Percentiles rank a stretch among this genome's conserved stretches.
Evolutionary conservation across 2,329 filamentous ascomycete species (phyloP).

Genomic region (Thielaviopsis ethacetica): DNA sequence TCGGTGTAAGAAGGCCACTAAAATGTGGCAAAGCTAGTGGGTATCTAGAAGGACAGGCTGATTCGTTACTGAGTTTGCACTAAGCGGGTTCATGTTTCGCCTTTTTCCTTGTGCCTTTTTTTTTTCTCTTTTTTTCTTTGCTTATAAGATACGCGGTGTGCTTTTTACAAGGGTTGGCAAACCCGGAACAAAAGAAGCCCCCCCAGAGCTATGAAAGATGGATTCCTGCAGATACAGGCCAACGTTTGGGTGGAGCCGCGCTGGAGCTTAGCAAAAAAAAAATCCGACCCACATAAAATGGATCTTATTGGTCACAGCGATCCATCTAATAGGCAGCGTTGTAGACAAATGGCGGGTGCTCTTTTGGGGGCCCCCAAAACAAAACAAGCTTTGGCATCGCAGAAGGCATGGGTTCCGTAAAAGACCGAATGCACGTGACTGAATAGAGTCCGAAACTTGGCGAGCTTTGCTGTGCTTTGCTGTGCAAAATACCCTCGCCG

Average conservation of each 20-base stretch:
- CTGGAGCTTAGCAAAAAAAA: neutral
- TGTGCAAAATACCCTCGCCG: slow-evolving; percentile 16
- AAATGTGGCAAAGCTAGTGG: neutral
- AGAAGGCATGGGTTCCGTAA: slow-evolving; percentile 8
- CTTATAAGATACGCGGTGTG: too few species aligned
- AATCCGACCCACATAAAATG: neutral
- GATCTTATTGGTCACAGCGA: neutral
- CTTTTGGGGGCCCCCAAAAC: neutral
- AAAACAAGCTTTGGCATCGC: neutral
- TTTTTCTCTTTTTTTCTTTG: too few species aligned
- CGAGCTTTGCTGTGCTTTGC: slow-evolving; percentile 14
- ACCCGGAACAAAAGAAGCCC: neutral
- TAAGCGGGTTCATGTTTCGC: neutral
- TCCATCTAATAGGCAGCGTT: neutral
- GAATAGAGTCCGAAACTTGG: slow-evolving; percentile 10
- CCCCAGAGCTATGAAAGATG: neutral
- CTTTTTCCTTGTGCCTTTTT: neutral
- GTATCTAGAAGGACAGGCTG: neutral
- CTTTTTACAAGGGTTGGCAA: neutral
- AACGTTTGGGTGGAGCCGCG: neutral
- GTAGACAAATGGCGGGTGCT: neutral
- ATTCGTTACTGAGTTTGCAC: neutral
- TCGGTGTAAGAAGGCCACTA: neutral
- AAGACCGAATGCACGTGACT: slow-evolving; percentile 13
- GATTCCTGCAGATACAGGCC: neutral